These are phyloP conservation scores for Diaporthe eres DNA, from an alignment of 2,329 filamentous ascomycete genomes.

Conservation along the genomic window DNA sequence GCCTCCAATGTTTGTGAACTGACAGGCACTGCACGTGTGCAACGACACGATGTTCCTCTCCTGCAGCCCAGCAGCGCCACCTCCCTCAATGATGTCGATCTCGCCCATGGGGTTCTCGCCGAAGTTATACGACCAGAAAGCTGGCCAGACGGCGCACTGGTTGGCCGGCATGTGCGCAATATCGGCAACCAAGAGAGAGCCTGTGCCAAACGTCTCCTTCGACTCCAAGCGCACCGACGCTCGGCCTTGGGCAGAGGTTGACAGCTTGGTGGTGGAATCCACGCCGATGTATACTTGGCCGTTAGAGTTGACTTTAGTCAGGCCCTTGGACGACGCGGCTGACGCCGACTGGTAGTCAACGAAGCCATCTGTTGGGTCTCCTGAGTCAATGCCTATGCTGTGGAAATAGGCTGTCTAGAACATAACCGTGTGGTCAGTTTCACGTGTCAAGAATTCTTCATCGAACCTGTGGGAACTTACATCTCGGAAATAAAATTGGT, in stretches of 20 bases:
- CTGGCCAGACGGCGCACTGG: conserved; percentile 65
- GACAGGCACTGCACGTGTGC: conserved; percentile 61
- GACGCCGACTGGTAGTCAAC: conserved; percentile 54
- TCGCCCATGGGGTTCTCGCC: conserved; percentile 65
- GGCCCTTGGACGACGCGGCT: conserved; percentile 55
- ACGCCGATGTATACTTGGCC: conserved; percentile 60
- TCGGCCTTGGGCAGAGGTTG: conserved; percentile 52
- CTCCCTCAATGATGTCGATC: conserved; percentile 66
- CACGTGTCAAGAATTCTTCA: too few relatives aligned
- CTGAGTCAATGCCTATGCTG: conserved; percentile 38
- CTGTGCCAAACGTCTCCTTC: conserved; percentile 61
- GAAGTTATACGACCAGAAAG: conserved; percentile 52
- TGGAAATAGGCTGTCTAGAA: conserved; percentile 31
- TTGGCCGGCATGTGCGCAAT: conserved; percentile 64
- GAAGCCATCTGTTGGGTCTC: conserved; percentile 43
- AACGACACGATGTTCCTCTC: conserved; percentile 61
- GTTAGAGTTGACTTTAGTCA: conserved; percentile 54
- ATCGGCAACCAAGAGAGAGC: conserved; percentile 59
- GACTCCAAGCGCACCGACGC: conserved; percentile 61
- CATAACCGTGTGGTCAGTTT: neutral
- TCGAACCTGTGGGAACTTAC: neutral
- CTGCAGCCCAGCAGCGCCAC: conserved; percentile 54
- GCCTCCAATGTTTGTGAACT: conserved; percentile 50
- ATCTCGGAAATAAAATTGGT: conserved; percentile 12
- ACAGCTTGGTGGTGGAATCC: conserved; percentile 53